Percentiles rank a stretch among this genome's conserved stretches.
These are phyloP conservation scores for Dendrocalamus sinicus DNA, from an alignment of 176 grass and related monocot species.

Conservation along the genomic window DNA sequence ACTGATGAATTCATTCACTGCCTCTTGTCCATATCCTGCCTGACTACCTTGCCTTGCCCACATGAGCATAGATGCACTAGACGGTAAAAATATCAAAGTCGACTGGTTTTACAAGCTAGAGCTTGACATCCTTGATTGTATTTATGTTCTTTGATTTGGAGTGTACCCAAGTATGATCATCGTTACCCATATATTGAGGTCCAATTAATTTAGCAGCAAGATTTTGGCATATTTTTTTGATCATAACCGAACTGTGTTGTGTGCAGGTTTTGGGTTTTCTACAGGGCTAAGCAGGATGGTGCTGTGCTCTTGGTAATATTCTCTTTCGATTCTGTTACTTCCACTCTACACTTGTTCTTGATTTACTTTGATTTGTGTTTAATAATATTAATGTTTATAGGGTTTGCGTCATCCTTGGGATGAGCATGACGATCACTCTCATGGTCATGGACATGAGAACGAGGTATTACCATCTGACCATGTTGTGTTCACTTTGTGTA, in stretches of 20 bases:
- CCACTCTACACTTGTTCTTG: background rate
- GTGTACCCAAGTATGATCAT: background rate
- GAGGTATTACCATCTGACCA: constrained; percentile 49
- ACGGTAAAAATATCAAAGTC: no score
- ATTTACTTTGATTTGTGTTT: background rate
- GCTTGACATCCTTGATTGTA: background rate
- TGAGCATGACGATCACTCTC: constrained; percentile 79
- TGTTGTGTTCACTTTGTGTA: background rate
- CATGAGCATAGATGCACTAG: background rate
- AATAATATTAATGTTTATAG: constrained; percentile 44
- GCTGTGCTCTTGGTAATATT: constrained; percentile 75
- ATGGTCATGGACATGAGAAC: constrained; percentile 68
- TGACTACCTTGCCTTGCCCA: background rate
- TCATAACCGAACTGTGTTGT: constrained; percentile 5
- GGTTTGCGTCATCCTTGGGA: constrained; percentile 96
- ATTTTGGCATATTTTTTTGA: background rate
- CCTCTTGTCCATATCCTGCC: background rate
- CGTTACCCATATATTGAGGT: background rate
- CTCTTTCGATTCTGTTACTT: background rate
- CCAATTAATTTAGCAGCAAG: background rate
- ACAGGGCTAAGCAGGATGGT: constrained; percentile 94
- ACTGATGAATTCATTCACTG: background rate
- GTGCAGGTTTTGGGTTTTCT: constrained; percentile 95
- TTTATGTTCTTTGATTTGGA: background rate
- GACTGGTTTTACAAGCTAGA: background rate